A percentile compares a stretch with the other conserved stretches of the same genome.
Evolutionary conservation across 2,329 filamentous ascomycete genomes (phyloP).

Genomic region (Cryphonectria radicalis): DNA sequence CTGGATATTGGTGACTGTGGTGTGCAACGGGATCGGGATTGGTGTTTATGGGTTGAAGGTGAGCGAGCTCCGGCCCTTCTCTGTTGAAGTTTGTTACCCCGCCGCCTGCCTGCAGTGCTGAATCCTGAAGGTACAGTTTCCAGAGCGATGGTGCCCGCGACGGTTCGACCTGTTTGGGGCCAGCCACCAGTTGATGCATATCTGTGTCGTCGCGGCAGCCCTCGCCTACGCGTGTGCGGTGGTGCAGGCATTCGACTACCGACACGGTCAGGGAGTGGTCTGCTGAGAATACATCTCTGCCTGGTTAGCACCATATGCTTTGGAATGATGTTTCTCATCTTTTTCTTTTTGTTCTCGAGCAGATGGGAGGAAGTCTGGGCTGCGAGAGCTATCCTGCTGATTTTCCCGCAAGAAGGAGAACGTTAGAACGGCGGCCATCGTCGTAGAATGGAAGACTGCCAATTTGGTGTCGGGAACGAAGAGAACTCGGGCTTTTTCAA

Average conservation of each 20-base stretch:
- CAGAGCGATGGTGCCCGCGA: constrained; percentile 48
- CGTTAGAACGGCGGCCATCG: too few relatives aligned
- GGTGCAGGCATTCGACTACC: constrained; percentile 42
- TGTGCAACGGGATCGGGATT: constrained; percentile 45
- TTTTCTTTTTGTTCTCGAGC: background rate
- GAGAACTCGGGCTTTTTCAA: too few relatives aligned
- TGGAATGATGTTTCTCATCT: background rate
- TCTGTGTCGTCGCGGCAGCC: constrained; percentile 49
- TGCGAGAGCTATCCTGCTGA: background rate
- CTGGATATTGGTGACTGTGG: constrained; percentile 44
- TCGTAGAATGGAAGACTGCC: too few relatives aligned
- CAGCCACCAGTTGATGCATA: constrained; percentile 55
- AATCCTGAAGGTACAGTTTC: constrained; percentile 39
- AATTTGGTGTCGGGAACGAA: too few relatives aligned
- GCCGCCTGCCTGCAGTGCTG: constrained; percentile 2
- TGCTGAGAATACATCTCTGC: constrained; percentile 4
- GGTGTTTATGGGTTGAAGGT: constrained; percentile 43
- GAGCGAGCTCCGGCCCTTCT: constrained; percentile 21
- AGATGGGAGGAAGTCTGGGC: constrained; percentile 4
- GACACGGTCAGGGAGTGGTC: constrained; percentile 31
- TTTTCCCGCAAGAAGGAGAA: background rate
- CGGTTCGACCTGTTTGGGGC: constrained; percentile 51
- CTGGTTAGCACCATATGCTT: too few relatives aligned
- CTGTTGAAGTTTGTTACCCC: background rate
- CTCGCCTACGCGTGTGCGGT: constrained; percentile 43